Conservation (phyloP, 352 stramenopile genomes). For the Peronospora belbahrii region DNA sequence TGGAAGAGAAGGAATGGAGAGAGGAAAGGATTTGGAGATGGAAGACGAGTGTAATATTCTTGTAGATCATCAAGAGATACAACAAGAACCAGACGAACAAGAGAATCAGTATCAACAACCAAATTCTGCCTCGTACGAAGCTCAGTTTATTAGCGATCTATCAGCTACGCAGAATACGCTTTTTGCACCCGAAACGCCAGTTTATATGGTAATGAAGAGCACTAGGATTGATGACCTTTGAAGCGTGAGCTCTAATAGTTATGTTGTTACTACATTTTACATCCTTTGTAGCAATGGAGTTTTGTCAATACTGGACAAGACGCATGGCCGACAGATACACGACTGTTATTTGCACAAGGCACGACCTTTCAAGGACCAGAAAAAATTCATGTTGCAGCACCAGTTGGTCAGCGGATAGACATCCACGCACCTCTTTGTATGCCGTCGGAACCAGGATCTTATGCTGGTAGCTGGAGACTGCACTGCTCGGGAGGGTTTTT, state of each 20-base stretch:
- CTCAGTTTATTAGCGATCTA: slow-evolving; percentile 63
- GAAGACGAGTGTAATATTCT: slow-evolving; percentile 33
- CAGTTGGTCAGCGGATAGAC: slow-evolving; percentile 51
- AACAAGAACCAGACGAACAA: slow-evolving; percentile 1
- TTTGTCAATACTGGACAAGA: slow-evolving; percentile 62
- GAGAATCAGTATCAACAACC: slow-evolving; percentile 17
- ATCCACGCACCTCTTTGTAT: slow-evolving; percentile 48
- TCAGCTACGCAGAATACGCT: slow-evolving; percentile 48
- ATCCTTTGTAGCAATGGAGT: slow-evolving; percentile 44
- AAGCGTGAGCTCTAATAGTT: no score
- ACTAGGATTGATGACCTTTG: no score
- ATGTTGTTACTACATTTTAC: neutral
- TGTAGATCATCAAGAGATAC: slow-evolving; percentile 3
- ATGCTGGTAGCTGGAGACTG: slow-evolving; percentile 71
- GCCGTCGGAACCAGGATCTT: slow-evolving; percentile 45
- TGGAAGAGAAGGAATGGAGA: slow-evolving; percentile 23
- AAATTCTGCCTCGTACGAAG: slow-evolving; percentile 29
- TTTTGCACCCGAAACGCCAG: slow-evolving; percentile 34
- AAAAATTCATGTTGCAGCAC: slow-evolving; percentile 39
- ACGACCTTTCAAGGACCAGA: slow-evolving; percentile 51
- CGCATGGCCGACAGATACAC: slow-evolving; percentile 52
- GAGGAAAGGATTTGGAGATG: slow-evolving; percentile 46
- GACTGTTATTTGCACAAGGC: slow-evolving; percentile 59
- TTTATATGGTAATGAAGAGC: slow-evolving; percentile 72
- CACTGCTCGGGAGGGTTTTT: slow-evolving; percentile 57